phyloP scores from a whole-genome alignment of 805 yeast genomes.

The Wilhelminamyces savonicus region DNA sequence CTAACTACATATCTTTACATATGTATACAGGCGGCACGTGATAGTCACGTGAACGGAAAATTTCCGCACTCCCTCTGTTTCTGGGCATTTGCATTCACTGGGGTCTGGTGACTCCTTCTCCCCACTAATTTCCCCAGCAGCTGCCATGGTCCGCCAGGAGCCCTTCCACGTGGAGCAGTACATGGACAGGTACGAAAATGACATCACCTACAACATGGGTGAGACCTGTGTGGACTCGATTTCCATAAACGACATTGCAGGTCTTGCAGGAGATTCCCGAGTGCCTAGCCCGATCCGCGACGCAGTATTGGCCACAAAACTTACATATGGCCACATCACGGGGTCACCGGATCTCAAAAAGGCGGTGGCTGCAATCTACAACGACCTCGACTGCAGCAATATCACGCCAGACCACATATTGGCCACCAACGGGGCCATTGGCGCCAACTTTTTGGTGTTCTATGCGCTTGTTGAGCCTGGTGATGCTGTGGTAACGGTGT shows the following conservation, averaged over 20 bases:
- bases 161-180: constrained; percentile 47
- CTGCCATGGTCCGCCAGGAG: constrained; percentile 36
- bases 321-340: constrained; percentile 41
- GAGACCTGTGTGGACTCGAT: constrained; percentile 48
- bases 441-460: constrained; percentile 43
- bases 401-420: constrained; percentile 32
- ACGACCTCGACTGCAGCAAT: constrained; percentile 7
- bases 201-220: constrained; percentile 36
- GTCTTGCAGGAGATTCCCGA: no score
- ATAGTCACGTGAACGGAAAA: no score
- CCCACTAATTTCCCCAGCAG: no score
- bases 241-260: constrained; percentile 30
- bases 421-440: constrained; percentile 51
- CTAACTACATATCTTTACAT: no score
- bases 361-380: constrained; percentile 31
- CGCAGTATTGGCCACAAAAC: constrained; percentile 10
- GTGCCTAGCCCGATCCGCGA: background rate
- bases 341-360: constrained; percentile 37
- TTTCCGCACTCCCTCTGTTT: no score
- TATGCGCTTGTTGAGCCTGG: constrained; percentile 38
- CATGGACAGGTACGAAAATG: constrained; percentile 45
- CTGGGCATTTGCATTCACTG: no score
- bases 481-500: constrained; percentile 43
- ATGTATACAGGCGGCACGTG: no score
- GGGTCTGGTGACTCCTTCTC: no score